phyloP scores from a whole-genome alignment of 2,329 filamentous ascomycete species.

The Apiospora arundinis region DNA sequence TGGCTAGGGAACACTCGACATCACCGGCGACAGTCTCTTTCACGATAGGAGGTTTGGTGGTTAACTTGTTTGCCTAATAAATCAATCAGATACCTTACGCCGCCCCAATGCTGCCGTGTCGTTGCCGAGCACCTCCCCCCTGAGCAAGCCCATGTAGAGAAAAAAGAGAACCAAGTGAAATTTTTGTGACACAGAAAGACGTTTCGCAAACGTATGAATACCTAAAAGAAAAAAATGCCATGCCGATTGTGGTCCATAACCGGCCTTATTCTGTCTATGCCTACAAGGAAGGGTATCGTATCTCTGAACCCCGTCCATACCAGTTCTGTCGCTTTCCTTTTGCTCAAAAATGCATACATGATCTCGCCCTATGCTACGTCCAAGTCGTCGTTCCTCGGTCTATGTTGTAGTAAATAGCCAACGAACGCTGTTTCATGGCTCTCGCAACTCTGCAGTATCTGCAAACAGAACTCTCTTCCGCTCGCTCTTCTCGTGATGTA shows the following conservation, averaged over 20 bases:
- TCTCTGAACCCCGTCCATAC: conserved; percentile 28
- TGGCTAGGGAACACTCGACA: background rate
- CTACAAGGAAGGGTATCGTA: conserved; percentile 38
- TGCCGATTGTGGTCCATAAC: conserved; percentile 18
- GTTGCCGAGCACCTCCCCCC: background rate
- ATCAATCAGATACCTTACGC: background rate
- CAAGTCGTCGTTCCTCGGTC: background rate
- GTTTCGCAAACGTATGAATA: background rate
- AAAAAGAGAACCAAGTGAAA: no score
- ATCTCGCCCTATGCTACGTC: background rate
- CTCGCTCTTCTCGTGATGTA: conserved; percentile 52
- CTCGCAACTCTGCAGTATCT: background rate
- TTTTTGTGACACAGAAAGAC: background rate
- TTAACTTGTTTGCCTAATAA: background rate
- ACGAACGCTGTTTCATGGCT: background rate
- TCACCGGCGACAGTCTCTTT: background rate
- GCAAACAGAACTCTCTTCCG: conserved; percentile 32
- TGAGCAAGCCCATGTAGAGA: background rate
- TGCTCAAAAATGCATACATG: background rate
- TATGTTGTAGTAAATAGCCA: background rate
- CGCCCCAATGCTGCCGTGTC: background rate
- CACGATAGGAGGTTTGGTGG: background rate
- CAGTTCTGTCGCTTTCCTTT: conserved; percentile 23
- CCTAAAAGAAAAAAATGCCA: background rate
- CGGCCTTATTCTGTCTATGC: conserved; percentile 33